These are phyloP conservation scores for Pseudocohnilembus persalinus DNA, from an alignment of 169 alveolate species.

Conservation along the genomic window DNA sequence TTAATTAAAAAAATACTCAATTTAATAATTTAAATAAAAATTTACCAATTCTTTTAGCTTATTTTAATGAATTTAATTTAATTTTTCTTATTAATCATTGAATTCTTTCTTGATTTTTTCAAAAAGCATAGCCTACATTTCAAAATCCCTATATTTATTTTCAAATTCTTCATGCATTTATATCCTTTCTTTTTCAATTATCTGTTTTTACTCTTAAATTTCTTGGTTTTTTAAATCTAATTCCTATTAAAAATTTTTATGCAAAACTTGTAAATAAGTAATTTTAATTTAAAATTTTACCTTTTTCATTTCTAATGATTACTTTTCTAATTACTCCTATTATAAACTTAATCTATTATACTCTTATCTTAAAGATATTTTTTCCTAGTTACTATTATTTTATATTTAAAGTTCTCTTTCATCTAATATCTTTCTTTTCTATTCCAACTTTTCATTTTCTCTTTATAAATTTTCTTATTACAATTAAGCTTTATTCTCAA, in stretches of 20 bases:
- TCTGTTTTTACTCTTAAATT: neutral
- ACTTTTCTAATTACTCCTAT: neutral
- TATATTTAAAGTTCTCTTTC: neutral
- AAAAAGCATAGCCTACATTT: constrained; percentile 9
- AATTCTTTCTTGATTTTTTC: constrained; percentile 15
- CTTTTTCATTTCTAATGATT: neutral
- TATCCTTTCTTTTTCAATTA: neutral
- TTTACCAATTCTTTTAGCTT: constrained; percentile 5
- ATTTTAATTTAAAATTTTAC: constrained; percentile 7
- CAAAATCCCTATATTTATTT: constrained; percentile 10
- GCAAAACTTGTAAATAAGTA: neutral
- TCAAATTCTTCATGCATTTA: constrained; percentile 12
- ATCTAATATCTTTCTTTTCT: neutral
- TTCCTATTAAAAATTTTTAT: neutral
- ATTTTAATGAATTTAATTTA: neutral
- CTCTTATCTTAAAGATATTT: neutral
- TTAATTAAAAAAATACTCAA: too few species aligned
- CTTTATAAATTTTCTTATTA: neutral
- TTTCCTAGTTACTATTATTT: neutral
- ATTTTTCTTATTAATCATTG: neutral
- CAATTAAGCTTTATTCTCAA: neutral
- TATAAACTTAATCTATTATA: neutral
- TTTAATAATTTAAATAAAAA: too few species aligned
- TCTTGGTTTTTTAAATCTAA: neutral
- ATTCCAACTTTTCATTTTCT: neutral